Conservation (phyloP, 176 grass and related monocot genomes). For the Thinopyrum elongatum region DNA sequence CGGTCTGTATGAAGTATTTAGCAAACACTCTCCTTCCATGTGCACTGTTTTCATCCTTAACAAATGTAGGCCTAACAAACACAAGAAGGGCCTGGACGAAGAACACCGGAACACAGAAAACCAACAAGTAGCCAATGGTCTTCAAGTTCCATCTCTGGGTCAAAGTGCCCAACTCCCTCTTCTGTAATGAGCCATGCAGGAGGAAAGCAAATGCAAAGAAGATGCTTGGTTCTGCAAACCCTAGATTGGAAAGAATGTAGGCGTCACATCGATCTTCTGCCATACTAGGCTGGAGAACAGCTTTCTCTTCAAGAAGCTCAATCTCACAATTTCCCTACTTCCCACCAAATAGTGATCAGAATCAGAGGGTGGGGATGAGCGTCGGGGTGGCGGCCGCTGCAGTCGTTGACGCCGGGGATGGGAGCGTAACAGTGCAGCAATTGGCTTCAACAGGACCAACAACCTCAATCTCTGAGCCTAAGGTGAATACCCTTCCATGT, state of each 20-base stretch:
- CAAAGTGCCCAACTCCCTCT: conserved; percentile 64
- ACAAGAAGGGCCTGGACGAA: conserved; percentile 53
- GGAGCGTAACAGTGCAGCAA: too few relatives aligned
- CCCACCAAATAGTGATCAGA: conserved; percentile 80
- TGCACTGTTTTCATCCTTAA: conserved; percentile 43
- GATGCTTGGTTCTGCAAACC: conserved; percentile 92
- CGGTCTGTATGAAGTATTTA: conserved; percentile 59
- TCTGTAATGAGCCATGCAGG: conserved; percentile 74
- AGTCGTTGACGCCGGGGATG: too few relatives aligned
- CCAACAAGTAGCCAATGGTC: conserved; percentile 66
- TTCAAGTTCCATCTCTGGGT: conserved; percentile 77
- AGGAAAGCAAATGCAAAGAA: conserved; percentile 77
- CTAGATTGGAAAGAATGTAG: conserved; percentile 89
- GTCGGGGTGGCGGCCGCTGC: too few relatives aligned
- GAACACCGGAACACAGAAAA: conserved; percentile 74
- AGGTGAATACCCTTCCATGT: too few relatives aligned
- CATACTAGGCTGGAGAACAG: conserved; percentile 55
- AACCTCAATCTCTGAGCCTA: too few relatives aligned
- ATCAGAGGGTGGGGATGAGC: conserved; percentile 31
- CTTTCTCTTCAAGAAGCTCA: conserved; percentile 67
- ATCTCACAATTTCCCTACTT: conserved; percentile 73
- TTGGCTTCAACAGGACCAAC: too few relatives aligned
- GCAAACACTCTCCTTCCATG: conserved; percentile 50
- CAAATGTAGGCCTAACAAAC: conserved; percentile 64
- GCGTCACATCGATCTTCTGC: conserved; percentile 70